Base-by-base conservation (phyloP, 129 eudicot genomes). In the Silybum marianum region DNA sequence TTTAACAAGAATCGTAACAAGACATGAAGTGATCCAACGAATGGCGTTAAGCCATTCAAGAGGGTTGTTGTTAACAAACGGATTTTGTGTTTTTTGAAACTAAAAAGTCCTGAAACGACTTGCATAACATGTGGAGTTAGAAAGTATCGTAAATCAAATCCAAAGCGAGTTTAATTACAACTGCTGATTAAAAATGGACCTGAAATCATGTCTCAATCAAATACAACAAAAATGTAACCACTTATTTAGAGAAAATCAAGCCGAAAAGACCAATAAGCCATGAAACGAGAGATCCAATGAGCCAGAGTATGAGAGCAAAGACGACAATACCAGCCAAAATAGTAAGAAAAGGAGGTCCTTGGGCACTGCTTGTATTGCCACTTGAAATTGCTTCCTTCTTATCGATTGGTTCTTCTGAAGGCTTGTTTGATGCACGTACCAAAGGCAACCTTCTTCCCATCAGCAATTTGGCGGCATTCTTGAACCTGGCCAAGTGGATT, bases 311-410 rank as follows among this genome's bases (percentile, higher is more conserved):
- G 25, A 79, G 40, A 18, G 39, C 32, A 80, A 91, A 84, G 72
- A 88, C 93, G 10, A 88, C 44, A 14, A 91, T 73, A 68, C 97
- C 97, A 84, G 97, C 97, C 86, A 91, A 82, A 72, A 91, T 91
- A 58, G 97, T 91, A 48, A 88, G 93, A 48, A 89, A 82, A 2
- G 97, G 97, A 60, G 97, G 93, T 34, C 97, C 92, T 83, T 78
- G 74, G 62, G 90, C 71, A 75, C 62, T 79, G 71, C 84, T 70
- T 30, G 70, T 76, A 44, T 80, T 82, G 16, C 77, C 63, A 48
- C 78, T 24, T 69, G 85, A 66, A 66, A 75, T 25, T 42, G 38
- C 88, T 38, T 85, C 82, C 36, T 69, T 9, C 42, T 83, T 82
- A 66, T 9, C 72, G 5, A 66, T 65, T 32, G 89, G 42, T 77